phyloP scores from a whole-genome alignment of 1,139 yeast genomes.

The Geotrichum reessii region DNA sequence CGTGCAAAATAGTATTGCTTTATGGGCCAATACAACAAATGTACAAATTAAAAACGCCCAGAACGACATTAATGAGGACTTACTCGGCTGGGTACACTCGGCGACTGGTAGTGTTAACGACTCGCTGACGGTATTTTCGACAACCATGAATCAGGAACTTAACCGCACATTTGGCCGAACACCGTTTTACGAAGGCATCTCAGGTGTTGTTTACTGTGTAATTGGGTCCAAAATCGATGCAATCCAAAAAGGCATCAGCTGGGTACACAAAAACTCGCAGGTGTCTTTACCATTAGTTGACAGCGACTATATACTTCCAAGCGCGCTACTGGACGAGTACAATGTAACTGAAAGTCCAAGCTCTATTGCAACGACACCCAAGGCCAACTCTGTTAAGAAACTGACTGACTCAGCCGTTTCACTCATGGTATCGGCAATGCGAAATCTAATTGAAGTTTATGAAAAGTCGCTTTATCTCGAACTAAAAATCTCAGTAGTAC shows the following conservation, averaged over 20 bases:
- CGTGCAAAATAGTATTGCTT: conserved; percentile 23
- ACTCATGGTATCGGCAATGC: conserved; percentile 17
- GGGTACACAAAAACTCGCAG: conserved; percentile 66
- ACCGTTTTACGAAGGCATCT: conserved; percentile 54
- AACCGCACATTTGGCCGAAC: conserved; percentile 60
- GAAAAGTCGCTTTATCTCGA: conserved; percentile 23
- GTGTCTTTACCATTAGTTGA: conserved; percentile 48
- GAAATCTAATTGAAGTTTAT: conserved; percentile 21
- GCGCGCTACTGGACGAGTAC: conserved; percentile 5
- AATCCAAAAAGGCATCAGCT: conserved; percentile 65
- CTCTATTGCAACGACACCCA: neutral
- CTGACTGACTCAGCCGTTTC: conserved; percentile 15
- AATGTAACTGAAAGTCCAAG: neutral
- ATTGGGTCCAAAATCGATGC: conserved; percentile 64
- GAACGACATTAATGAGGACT: conserved; percentile 48
- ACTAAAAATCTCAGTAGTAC: conserved; percentile 24
- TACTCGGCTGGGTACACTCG: conserved; percentile 60
- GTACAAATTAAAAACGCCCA: conserved; percentile 43
- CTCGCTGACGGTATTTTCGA: conserved; percentile 49
- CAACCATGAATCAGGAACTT: conserved; percentile 50
- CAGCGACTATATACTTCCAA: conserved; percentile 12
- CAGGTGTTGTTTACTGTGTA: conserved; percentile 66
- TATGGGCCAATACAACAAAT: conserved; percentile 54
- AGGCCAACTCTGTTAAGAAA: neutral
- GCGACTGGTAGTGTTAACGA: conserved; percentile 51